Base-by-base conservation (phyloP, 257 asterid genomes). In the Rehmannia glutinosa region DNA sequence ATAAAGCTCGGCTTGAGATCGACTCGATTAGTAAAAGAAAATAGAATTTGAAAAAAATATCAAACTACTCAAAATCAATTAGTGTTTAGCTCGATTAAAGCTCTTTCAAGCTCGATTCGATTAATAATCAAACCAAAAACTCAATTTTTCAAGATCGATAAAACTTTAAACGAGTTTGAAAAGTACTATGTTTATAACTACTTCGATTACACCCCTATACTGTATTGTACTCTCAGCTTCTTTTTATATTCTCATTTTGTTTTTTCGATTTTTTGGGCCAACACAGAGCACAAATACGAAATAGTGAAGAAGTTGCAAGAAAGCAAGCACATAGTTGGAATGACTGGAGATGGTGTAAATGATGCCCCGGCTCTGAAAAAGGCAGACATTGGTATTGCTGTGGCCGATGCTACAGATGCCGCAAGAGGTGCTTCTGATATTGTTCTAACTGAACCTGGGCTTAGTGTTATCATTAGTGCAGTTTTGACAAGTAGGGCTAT, bases 321-420 rank as follows among this genome's bases (percentile, higher is more conserved):
- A 76, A 75, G 83, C 66, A 89, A 92, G 83, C 98, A 92, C 80
- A 85, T 92, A 71, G 87, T 79, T 66, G 98, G 98, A 45, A 92
- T 92, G 98, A 92, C 98, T 0, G 98, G 98, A 24, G 98, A 92
- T 75, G 98, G 98, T 35, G 98, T 92, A 15, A 92, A 92, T 27
- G 98, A 92, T 57, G 97, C 98, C 23, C 98, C 98, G 20, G 98
- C 98, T 62, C 74, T 91, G 24, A 91, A 91, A 86, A 89, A 89
- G 84, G 98, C 98, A 3, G 98, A 91, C 51, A 91, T 91, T 43
- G 98, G 98, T 38, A 91, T 91, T 56, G 98, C 98, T 3, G 98
- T 91, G 66, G 96, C 88, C 62, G 98, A 91, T 85, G 96, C 96
- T 62, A 91, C 98, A 0, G 98, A 91, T 69, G 98, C 98, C 20